Base-by-base conservation (phyloP, 495 filamentous ascomycete genomes). In the Penicillium silybi region DNA sequence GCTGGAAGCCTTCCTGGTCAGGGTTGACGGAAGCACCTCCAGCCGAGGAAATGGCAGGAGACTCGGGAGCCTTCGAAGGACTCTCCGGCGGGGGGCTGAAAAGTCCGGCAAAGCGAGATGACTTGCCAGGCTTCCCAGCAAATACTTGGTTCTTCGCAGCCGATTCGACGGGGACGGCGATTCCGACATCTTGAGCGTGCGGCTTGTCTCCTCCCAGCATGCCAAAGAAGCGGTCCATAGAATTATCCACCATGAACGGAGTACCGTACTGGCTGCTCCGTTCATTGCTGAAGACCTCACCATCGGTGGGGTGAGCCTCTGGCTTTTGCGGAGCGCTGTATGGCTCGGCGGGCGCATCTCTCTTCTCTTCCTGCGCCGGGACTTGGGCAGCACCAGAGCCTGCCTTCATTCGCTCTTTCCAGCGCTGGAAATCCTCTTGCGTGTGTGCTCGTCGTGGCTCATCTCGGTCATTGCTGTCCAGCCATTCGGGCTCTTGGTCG, bases 331-430 rank as follows among this genome's bases (percentile, higher is more conserved):
- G 16, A 27, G 60, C 49, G 9, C 46, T 42, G 32, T 54, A 25
- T 11, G 52, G 41, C 40, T 77, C 75, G 27, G 50, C 53, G 3
- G 65, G 50, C 35, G 58, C 60, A 23, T 75, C 65, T 35, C 60
- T 68, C 64, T 81, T 83, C 52, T 82, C 79, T 34, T 69, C 79
- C 64, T 62, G 63, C 57, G 57, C 45, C 60, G 69, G 50, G 23
- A 62, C 23, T 37, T 57, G 52, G 27, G 56, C 48, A 49, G 56
- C 26, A n/a, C 56, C 59, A 40, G 72, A 73, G 63, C 74, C 68
- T 23, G 85, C 84, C 66, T 92, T 96, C 92, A 95, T 95, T 44
- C 73, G 76, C 57, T 93, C 89, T 72, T 97, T 96, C 83, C 95
- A 98, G 52, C 86, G 86, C 69, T 96, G 86, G 66, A 98, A 97